These are phyloP conservation scores for Colletotrichum sublineola DNA, from an alignment of 2,329 filamentous ascomycete species.

Conservation along the genomic window DNA sequence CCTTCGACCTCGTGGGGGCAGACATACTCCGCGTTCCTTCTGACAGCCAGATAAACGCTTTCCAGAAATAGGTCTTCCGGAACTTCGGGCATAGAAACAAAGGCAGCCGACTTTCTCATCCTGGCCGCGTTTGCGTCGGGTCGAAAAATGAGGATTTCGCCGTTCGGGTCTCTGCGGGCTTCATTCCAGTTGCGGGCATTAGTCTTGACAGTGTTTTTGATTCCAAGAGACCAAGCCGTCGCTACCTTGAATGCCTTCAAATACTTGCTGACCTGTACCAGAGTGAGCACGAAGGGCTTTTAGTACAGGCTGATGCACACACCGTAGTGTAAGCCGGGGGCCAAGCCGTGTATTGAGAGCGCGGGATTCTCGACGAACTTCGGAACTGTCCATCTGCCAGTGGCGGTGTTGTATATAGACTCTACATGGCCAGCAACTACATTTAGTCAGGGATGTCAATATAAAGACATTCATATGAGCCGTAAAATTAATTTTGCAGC, in stretches of 20 bases:
- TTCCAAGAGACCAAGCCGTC: not conserved
- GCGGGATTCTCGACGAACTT: constrained; percentile 6
- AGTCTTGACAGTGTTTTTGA: not conserved
- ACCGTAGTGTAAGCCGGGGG: constrained; percentile 25
- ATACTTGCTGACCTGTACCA: constrained; percentile 15
- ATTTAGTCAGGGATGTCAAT: not conserved
- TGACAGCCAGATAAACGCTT: constrained; percentile 72
- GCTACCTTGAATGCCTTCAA: constrained; percentile 23
- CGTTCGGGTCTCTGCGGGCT: constrained; percentile 7
- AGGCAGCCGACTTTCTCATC: constrained; percentile 14
- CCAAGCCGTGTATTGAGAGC: constrained; percentile 14
- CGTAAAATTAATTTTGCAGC: no score
- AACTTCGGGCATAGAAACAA: constrained; percentile 72
- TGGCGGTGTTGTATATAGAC: not conserved
- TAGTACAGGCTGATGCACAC: not conserved
- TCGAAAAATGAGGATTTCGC: constrained; percentile 15
- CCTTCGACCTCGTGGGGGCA: constrained; percentile 73
- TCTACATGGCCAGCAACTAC: constrained; percentile 24
- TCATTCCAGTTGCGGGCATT: not conserved
- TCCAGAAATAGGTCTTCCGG: constrained; percentile 70
- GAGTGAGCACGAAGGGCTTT: not conserved
- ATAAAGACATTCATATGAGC: not conserved
- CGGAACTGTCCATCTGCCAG: constrained; percentile 8
- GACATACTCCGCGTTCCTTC: constrained; percentile 75
- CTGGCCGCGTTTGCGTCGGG: constrained; percentile 7